Conservation (phyloP, 495 filamentous ascomycete genomes). For the Xylaria acuta region DNA sequence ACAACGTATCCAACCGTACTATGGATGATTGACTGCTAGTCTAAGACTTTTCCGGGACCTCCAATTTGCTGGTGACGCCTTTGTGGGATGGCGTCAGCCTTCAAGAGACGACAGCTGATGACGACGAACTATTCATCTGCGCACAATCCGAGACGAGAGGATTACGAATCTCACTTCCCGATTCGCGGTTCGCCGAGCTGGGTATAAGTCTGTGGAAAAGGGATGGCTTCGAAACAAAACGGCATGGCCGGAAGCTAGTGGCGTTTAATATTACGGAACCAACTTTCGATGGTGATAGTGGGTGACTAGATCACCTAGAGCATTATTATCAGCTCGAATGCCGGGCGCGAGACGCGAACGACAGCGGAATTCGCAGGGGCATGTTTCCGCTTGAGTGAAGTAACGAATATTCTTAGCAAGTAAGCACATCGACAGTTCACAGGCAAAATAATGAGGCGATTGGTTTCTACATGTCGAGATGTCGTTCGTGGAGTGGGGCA, state of each 20-base stretch:
- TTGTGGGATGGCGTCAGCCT: not conserved
- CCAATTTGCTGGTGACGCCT: not conserved
- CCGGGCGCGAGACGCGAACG: not conserved
- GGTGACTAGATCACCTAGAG: not conserved
- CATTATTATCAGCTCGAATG: not conserved
- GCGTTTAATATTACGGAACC: not conserved
- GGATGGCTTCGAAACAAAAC: not conserved
- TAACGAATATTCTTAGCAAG: not conserved
- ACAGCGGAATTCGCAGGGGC: not conserved
- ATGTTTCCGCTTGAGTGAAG: not conserved
- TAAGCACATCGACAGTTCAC: not conserved
- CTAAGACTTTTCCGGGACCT: slow-evolving; percentile 1
- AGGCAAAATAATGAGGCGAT: not conserved
- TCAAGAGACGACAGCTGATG: not conserved
- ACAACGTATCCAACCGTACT: not conserved
- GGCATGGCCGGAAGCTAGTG: not conserved
- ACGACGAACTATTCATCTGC: not conserved
- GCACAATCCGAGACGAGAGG: not conserved
- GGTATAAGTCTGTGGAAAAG: not conserved
- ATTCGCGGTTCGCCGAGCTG: not conserved
- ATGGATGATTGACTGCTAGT: not conserved
- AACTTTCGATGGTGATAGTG: not conserved
- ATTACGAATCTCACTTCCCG: not conserved
- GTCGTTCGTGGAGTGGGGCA: not conserved
- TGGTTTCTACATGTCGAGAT: not conserved